These are phyloP conservation scores for Diaporthe longicolla DNA, from an alignment of 2,329 filamentous ascomycete genomes.

Conservation along the genomic window DNA sequence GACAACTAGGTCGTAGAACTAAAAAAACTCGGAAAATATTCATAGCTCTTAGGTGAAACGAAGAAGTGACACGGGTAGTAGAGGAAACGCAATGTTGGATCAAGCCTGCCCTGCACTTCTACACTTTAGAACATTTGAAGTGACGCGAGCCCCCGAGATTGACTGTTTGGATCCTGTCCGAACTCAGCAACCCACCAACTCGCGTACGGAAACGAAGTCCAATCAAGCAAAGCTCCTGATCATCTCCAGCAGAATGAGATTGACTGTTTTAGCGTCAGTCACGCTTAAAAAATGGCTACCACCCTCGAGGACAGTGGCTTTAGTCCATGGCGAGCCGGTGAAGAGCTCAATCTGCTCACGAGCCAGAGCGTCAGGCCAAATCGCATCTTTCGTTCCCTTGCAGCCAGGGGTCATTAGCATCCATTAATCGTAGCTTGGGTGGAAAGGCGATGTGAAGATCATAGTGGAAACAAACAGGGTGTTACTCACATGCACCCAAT, in stretches of 20 bases:
- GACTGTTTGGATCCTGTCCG: no score
- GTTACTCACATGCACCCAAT: constrained; percentile 63
- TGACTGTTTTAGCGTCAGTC: constrained; percentile 61
- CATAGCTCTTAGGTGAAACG: background rate
- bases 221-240: constrained; percentile 43
- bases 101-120: background rate
- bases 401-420: constrained; percentile 44
- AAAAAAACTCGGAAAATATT: background rate
- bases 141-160: background rate
- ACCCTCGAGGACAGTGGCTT: constrained; percentile 58
- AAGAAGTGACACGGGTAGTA: background rate
- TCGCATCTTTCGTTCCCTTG: constrained; percentile 62
- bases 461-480: no score
- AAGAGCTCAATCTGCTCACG: constrained; percentile 66
- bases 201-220: background rate
- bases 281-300: constrained; percentile 65
- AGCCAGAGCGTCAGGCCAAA: constrained; percentile 57
- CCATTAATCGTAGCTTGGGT: background rate
- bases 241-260: constrained; percentile 60
- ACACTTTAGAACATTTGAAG: no score
- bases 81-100: background rate
- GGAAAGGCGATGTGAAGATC: background rate
- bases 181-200: no score
- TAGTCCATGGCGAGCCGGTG: constrained; percentile 59
- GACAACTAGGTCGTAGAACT: no score